A percentile compares a stretch with the other conserved stretches of the same genome.
These are phyloP conservation scores for Lyophyllum shimeji DNA, from an alignment of 768 basidiomycete species.

Conservation along the genomic window DNA sequence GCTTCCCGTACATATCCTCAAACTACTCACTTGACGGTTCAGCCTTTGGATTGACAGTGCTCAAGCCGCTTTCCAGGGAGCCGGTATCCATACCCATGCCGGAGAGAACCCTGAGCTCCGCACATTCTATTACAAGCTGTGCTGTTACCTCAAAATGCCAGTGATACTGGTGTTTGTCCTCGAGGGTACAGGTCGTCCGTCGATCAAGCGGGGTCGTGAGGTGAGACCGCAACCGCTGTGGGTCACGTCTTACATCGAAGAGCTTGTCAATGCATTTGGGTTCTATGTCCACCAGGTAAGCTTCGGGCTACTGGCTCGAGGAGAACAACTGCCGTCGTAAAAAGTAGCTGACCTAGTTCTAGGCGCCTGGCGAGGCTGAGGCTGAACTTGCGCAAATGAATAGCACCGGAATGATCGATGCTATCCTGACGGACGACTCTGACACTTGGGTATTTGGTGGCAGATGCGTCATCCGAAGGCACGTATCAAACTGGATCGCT, in stretches of 20 bases:
- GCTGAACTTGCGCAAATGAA: slow-evolving; percentile 49
- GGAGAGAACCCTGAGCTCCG: slow-evolving; percentile 41
- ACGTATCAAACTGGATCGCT: neutral
- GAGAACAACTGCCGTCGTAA: neutral
- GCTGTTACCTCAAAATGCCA: slow-evolving; percentile 34
- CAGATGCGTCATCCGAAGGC: slow-evolving; percentile 40
- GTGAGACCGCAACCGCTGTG: slow-evolving; percentile 25
- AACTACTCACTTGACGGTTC: no score
- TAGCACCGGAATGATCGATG: slow-evolving; percentile 39
- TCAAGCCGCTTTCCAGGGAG: slow-evolving; percentile 5
- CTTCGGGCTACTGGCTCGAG: neutral
- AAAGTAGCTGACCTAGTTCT: neutral
- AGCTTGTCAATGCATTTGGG: slow-evolving; percentile 43
- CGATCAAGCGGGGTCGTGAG: slow-evolving; percentile 35
- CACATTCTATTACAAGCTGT: slow-evolving; percentile 41
- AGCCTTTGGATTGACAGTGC: slow-evolving; percentile 1
- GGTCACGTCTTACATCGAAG: slow-evolving; percentile 22
- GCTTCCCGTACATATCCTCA: no score
- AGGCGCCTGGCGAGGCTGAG: slow-evolving; percentile 45
- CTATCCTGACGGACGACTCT: slow-evolving; percentile 46
- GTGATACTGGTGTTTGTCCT: slow-evolving; percentile 52
- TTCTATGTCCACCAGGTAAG: slow-evolving; percentile 30
- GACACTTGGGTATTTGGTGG: slow-evolving; percentile 50
- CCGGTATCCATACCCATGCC: slow-evolving; percentile 11
- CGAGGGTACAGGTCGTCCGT: slow-evolving; percentile 44